Conservation (phyloP, 768 basidiomycete species). For the Russula brevipes region DNA sequence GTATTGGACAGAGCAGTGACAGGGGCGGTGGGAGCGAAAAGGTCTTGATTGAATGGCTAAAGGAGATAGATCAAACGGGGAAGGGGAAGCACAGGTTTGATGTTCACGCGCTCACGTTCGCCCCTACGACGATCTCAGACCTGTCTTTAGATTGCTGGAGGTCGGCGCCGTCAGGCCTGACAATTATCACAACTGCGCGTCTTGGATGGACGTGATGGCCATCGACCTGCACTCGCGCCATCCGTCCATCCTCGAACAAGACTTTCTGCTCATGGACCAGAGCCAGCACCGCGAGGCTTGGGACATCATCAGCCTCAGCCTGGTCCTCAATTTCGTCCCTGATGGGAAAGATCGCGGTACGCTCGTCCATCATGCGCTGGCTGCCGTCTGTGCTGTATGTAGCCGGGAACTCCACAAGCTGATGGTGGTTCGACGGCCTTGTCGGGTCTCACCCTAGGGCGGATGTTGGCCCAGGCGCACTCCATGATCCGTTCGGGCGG, state of each 20-base stretch:
- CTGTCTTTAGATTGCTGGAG: constrained; percentile 62
- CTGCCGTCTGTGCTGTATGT: background rate
- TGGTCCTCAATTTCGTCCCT: constrained; percentile 88
- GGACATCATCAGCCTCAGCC: constrained; percentile 78
- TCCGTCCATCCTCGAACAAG: constrained; percentile 76
- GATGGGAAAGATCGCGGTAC: constrained; percentile 69
- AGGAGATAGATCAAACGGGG: constrained; percentile 38
- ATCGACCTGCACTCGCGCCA: constrained; percentile 86
- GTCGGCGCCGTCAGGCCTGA: constrained; percentile 84
- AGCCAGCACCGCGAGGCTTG: constrained; percentile 51
- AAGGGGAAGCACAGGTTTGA: constrained; percentile 33
- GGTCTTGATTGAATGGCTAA: constrained; percentile 71
- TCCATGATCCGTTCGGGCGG: constrained; percentile 50
- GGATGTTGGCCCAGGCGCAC: constrained; percentile 63
- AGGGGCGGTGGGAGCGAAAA: constrained; percentile 88
- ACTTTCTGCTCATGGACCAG: constrained; percentile 66
- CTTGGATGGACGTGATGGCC: constrained; percentile 70
- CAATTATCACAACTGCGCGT: constrained; percentile 60
- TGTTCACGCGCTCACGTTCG: too few relatives aligned
- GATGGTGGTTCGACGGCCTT: background rate
- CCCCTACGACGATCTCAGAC: background rate
- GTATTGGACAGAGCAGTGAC: constrained; percentile 70
- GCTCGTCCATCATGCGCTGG: constrained; percentile 11
- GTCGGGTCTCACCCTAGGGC: constrained; percentile 39
- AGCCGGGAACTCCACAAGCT: background rate